These are phyloP conservation scores for Candida taoyuanica DNA, from an alignment of 805 yeast genomes.

Conservation along the genomic window DNA sequence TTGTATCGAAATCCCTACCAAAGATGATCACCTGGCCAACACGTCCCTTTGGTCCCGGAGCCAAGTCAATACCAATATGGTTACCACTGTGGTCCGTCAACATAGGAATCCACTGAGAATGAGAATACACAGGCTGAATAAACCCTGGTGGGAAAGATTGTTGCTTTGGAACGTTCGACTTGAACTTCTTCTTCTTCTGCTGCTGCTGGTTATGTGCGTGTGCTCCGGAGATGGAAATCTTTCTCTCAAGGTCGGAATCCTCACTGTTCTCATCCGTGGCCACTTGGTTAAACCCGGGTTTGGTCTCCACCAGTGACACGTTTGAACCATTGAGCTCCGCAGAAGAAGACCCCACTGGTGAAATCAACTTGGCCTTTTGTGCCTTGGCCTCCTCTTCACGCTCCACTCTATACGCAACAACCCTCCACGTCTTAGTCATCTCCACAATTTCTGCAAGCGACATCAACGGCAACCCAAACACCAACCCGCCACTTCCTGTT, in stretches of 20 bases:
- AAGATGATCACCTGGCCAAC: slow-evolving; percentile 91
- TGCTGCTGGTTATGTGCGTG: too few relatives aligned
- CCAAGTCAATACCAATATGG: slow-evolving; percentile 84
- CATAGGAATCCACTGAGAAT: slow-evolving; percentile 87
- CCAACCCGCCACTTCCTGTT: slow-evolving; percentile 62
- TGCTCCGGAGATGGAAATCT: slow-evolving; percentile 20
- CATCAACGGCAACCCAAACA: slow-evolving; percentile 78
- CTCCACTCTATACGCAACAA: slow-evolving; percentile 47
- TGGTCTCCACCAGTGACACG: slow-evolving; percentile 24
- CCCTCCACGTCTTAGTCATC: slow-evolving; percentile 84
- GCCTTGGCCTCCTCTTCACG: slow-evolving; percentile 23
- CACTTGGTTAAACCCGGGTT: slow-evolving; percentile 26
- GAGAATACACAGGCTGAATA: slow-evolving; percentile 76
- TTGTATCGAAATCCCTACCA: slow-evolving; percentile 92
- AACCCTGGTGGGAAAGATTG: slow-evolving; percentile 74
- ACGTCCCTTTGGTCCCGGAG: slow-evolving; percentile 71
- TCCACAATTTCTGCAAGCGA: slow-evolving; percentile 75
- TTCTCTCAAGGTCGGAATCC: slow-evolving; percentile 23
- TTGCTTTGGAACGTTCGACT: slow-evolving; percentile 45
- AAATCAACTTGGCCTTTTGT: slow-evolving; percentile 19
- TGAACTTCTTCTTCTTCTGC: slow-evolving; percentile 29
- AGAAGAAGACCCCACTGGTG: slow-evolving; percentile 27
- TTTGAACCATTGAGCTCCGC: slow-evolving; percentile 16
- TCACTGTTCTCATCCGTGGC: slow-evolving; percentile 7
- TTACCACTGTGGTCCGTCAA: slow-evolving; percentile 87